Base-by-base conservation (phyloP, 208 protist species). In the Crithidia thermophila region DNA sequence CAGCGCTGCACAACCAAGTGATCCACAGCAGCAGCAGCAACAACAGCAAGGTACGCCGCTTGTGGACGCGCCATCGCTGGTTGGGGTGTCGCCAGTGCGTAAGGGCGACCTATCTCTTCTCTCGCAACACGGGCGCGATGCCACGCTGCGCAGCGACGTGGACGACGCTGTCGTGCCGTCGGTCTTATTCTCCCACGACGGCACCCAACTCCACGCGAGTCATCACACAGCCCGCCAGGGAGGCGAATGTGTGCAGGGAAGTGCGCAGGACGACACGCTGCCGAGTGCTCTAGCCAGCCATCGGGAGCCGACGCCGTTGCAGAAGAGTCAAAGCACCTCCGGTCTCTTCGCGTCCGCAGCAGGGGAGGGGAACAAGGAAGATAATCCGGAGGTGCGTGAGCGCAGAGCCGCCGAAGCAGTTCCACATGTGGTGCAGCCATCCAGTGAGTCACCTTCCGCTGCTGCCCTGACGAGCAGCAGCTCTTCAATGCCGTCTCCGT, bases 331-430 rank as follows among this genome's bases (percentile, higher is more conserved):
- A 27, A 43, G 49, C 37, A 9, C 16, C 28, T 57, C 57, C 7
- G 56, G 36, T 2, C 13, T 65, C 10, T 65, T 36, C 47, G 47
- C 66, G 0, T 72, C 66, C 9, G 66, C 33, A 30, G 14, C 59
- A 30, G 66, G 65, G 34, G 66, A 58, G 18, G 18, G 45, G 27
- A 18, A 18, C 11, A 45, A 11, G 3, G 30, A 33, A 21, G 57
- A 57, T 36, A 27, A 16, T 10, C 34, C 33, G 9, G n/a, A n/a
- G n/a, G n/a, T n/a, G n/a, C n/a, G n/a, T n/a, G n/a, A n/a, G n/a
- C n/a, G n/a, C n/a, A n/a, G n/a, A n/a, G n/a, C n/a, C n/a, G 39
- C 28, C 0, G 56, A 64, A 18, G 56, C n/a, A 11, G n/a, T 58
- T 23, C 37, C 30, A 0, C 50, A 14, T 47, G 55, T 37, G 1